A percentile compares a stretch with the other conserved stretches of the same genome.
These are phyloP conservation scores for Leishmania turanica DNA, from an alignment of 208 protist species.

Conservation along the genomic window DNA sequence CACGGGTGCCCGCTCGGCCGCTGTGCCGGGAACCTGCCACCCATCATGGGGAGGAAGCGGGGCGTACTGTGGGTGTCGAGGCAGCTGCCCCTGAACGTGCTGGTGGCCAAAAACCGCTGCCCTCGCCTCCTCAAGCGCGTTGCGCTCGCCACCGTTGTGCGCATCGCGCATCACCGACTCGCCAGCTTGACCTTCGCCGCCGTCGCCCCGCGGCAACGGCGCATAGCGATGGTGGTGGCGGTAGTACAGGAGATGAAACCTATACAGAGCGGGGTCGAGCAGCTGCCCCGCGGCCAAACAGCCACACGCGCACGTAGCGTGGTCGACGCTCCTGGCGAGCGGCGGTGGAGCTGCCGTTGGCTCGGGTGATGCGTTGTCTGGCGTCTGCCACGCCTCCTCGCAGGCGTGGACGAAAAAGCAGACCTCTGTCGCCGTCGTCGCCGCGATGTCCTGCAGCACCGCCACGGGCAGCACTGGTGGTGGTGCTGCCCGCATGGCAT, in stretches of 20 bases:
- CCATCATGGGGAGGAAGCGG: not conserved
- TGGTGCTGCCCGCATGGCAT: slow-evolving; percentile 13
- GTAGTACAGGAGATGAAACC: slow-evolving; percentile 29
- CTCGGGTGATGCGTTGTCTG: not conserved
- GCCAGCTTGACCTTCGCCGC: not conserved
- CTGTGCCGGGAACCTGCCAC: not conserved
- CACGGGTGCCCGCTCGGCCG: not conserved
- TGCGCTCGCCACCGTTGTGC: not conserved
- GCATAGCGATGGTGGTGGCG: not conserved
- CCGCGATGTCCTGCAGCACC: slow-evolving; percentile 10
- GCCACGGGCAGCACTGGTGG: slow-evolving; percentile 13
- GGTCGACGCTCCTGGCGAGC: not conserved
- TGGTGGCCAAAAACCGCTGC: not conserved
- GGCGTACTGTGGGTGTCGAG: not conserved
- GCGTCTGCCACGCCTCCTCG: slow-evolving; percentile 9
- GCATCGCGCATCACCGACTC: not conserved
- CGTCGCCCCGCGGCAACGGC: not conserved
- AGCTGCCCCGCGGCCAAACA: slow-evolving; percentile 20
- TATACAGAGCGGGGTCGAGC: slow-evolving; percentile 13
- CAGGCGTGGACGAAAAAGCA: not conserved
- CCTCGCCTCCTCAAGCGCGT: slow-evolving; percentile 7
- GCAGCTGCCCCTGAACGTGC: not conserved
- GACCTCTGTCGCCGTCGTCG: slow-evolving; percentile 7
- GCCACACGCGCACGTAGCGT: slow-evolving; percentile 24
- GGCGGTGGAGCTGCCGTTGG: not conserved